phyloP scores from a whole-genome alignment of 2,329 filamentous ascomycete genomes.

The Didymella exigua region DNA sequence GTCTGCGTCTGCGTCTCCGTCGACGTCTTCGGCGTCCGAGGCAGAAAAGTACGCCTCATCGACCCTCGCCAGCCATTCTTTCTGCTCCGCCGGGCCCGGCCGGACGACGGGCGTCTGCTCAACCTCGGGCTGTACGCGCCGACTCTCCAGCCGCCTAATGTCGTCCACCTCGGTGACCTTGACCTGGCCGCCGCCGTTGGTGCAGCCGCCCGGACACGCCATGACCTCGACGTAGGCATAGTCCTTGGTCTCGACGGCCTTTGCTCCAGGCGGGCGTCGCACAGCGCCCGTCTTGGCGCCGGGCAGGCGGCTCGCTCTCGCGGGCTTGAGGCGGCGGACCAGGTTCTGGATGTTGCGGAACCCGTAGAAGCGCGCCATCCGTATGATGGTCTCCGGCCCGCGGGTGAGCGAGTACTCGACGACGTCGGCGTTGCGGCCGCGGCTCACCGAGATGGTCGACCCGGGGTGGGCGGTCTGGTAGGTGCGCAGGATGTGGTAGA shows the following conservation, averaged over 20 bases:
- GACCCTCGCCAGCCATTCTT: slow-evolving; percentile 62
- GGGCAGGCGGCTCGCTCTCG: slow-evolving; percentile 64
- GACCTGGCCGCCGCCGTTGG: slow-evolving; percentile 95
- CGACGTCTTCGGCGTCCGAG: slow-evolving; percentile 53
- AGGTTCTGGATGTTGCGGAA: slow-evolving; percentile 99
- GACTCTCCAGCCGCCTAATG: slow-evolving; percentile 42
- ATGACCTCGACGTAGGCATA: slow-evolving; percentile 98
- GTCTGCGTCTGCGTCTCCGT: slow-evolving; percentile 38
- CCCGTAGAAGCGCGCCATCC: slow-evolving; percentile 83
- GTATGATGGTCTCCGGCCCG: slow-evolving; percentile 46
- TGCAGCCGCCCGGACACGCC: slow-evolving; percentile 98
- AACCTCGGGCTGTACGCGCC: slow-evolving; percentile 27
- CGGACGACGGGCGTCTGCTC: slow-evolving; percentile 47
- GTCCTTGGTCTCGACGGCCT: slow-evolving; percentile 66
- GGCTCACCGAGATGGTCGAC: slow-evolving; percentile 70
- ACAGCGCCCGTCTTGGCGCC: slow-evolving; percentile 42
- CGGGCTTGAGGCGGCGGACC: slow-evolving; percentile 87
- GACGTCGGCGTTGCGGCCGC: slow-evolving; percentile 89
- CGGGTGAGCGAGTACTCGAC: slow-evolving; percentile 78
- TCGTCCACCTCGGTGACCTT: slow-evolving; percentile 78
- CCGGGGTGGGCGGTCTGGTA: slow-evolving; percentile 74
- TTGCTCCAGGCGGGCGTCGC: slow-evolving; percentile 70
- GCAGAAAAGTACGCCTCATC: slow-evolving; percentile 85
- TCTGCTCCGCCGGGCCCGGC: slow-evolving; percentile 78
- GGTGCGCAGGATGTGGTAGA: slow-evolving; percentile 81